These are phyloP conservation scores for Wickerhamomyces rabaulensis DNA, from an alignment of 805 yeast genomes.

Conservation along the genomic window DNA sequence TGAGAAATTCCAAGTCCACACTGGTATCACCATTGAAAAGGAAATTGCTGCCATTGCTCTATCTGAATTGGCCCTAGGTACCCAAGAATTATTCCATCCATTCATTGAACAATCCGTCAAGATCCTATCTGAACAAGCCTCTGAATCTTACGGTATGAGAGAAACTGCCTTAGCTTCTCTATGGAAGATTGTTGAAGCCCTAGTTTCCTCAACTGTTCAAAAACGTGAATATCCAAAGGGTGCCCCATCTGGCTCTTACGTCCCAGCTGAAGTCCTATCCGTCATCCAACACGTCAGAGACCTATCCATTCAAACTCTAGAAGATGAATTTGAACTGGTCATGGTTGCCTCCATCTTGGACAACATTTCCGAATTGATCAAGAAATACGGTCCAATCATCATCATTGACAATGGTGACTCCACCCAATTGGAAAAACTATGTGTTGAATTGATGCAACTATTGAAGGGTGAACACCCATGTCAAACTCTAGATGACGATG, in stretches of 20 bases:
- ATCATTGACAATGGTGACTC: slow-evolving; percentile 56
- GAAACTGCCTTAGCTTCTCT: slow-evolving; percentile 77
- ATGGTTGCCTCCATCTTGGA: slow-evolving; percentile 80
- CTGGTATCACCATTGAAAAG: slow-evolving; percentile 93
- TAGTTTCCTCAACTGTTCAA: slow-evolving; percentile 46
- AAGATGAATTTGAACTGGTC: slow-evolving; percentile 77
- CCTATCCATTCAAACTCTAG: slow-evolving; percentile 55
- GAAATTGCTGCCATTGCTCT: slow-evolving; percentile 91
- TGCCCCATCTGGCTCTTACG: slow-evolving; percentile 54
- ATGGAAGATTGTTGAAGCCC: slow-evolving; percentile 78
- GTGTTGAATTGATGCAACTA: slow-evolving; percentile 65
- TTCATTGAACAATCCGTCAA: slow-evolving; percentile 68
- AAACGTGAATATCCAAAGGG: slow-evolving; percentile 58
- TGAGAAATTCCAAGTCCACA: slow-evolving; percentile 79
- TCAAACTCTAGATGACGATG: slow-evolving; percentile 71
- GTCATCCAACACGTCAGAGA: slow-evolving; percentile 65
- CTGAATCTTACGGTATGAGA: slow-evolving; percentile 86
- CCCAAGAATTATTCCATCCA: slow-evolving; percentile 73
- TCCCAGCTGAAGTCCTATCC: slow-evolving; percentile 50
- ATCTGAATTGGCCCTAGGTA: slow-evolving; percentile 83
- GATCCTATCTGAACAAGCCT: slow-evolving; percentile 64
- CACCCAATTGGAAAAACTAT: slow-evolving; percentile 58
- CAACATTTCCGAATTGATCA: slow-evolving; percentile 60
- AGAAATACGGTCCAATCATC: slow-evolving; percentile 66
- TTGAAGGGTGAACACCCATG: slow-evolving; percentile 81